phyloP scores from a whole-genome alignment of 2,329 filamentous ascomycete genomes.

The Sclerotinia trifoliorum region DNA sequence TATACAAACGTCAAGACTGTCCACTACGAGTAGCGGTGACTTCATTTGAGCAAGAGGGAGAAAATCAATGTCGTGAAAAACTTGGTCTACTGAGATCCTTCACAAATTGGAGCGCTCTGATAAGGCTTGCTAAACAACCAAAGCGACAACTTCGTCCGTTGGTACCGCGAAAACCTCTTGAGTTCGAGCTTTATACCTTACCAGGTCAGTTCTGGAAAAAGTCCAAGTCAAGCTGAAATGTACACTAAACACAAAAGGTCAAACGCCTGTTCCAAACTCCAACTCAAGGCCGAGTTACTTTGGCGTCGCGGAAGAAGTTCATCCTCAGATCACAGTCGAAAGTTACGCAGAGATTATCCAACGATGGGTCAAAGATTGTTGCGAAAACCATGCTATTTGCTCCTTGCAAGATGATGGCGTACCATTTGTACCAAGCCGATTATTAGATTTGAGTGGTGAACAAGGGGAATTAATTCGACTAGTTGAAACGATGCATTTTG shows the following conservation, averaged over 20 bases:
- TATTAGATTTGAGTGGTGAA: background rate
- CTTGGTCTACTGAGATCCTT: background rate
- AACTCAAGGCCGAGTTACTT: background rate
- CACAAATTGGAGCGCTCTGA: background rate
- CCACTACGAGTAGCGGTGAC: background rate
- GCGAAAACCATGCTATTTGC: background rate
- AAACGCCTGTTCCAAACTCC: background rate
- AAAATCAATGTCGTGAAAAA: background rate
- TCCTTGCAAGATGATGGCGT: background rate
- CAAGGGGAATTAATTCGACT: background rate
- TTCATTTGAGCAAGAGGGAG: background rate
- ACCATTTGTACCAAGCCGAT: background rate
- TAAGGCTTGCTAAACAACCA: background rate
- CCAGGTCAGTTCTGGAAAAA: background rate
- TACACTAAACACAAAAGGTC: background rate
- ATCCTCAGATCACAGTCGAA: background rate
- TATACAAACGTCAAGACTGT: background rate
- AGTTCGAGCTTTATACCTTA: background rate
- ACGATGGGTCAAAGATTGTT: background rate
- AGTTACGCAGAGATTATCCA: background rate
- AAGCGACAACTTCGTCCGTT: background rate
- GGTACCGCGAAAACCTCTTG: background rate
- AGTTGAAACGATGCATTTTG: background rate
- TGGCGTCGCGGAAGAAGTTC: background rate
- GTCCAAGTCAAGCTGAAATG: background rate